phyloP scores from a whole-genome alignment of 2,329 filamentous ascomycete genomes.

The Pseudogymnoascus destructans region DNA sequence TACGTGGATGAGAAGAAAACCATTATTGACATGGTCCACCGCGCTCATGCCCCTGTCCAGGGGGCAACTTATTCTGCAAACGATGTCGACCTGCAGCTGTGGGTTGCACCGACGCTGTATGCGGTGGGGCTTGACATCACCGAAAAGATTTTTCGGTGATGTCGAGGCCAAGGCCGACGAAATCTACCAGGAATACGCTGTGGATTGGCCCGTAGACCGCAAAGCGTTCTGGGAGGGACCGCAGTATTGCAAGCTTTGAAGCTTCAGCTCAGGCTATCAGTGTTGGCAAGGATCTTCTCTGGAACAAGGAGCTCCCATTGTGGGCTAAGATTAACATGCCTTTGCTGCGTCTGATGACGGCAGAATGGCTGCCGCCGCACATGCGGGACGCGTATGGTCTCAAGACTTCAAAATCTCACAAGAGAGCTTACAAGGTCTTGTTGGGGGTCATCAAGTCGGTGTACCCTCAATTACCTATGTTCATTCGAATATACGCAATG shows the following conservation, averaged over 20 bases:
- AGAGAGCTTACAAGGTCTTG: neutral
- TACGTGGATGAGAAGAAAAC: conserved; percentile 23
- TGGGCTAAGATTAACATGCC: conserved; percentile 18
- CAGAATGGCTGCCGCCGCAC: conserved; percentile 18
- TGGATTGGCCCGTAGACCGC: conserved; percentile 23
- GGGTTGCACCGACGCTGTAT: conserved; percentile 31
- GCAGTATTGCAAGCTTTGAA: conserved; percentile 19
- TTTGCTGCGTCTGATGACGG: conserved; percentile 17
- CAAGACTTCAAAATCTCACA: neutral
- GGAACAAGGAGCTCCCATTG: conserved; percentile 18
- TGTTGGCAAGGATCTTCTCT: conserved; percentile 20
- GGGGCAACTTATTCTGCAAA: conserved; percentile 27
- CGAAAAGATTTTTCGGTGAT: conserved; percentile 27
- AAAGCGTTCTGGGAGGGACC: conserved; percentile 22
- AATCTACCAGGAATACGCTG: conserved; percentile 22
- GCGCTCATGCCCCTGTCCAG: conserved; percentile 26
- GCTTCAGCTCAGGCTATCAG: conserved; percentile 23
- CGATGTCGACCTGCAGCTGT: conserved; percentile 29
- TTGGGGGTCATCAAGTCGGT: conserved; percentile 20
- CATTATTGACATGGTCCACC: conserved; percentile 29
- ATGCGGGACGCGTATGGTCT: conserved; percentile 21
- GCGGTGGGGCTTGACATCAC: conserved; percentile 27
- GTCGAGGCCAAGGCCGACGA: conserved; percentile 18
- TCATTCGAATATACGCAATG: conserved; percentile 21
- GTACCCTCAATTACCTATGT: conserved; percentile 24